phyloP scores from a whole-genome alignment of 768 basidiomycete species.

The Fomitopsis serialis region DNA sequence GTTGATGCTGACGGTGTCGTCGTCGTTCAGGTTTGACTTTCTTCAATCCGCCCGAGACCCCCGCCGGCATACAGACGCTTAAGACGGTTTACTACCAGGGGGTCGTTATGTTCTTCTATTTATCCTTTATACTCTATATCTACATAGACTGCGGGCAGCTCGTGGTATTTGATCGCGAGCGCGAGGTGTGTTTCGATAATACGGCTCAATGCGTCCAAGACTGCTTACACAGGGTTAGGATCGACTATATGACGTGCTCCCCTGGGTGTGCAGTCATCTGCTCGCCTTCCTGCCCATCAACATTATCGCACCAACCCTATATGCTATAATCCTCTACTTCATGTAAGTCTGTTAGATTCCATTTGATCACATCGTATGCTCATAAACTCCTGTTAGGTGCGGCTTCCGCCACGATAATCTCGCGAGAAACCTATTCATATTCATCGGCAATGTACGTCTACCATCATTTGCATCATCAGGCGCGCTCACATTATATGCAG shows the following conservation, averaged over 20 bases:
- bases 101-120: conserved; percentile 26
- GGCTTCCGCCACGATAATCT: conserved; percentile 27
- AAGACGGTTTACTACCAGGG: conserved; percentile 26
- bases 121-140: conserved; percentile 19
- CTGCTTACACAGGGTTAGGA: conserved; percentile 17
- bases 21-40: conserved; percentile 17
- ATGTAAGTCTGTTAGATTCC: conserved; percentile 8
- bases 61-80: conserved; percentile 20
- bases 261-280: conserved; percentile 34
- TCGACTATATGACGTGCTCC: conserved; percentile 22
- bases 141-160: conserved; percentile 33
- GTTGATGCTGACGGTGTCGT: too few species aligned
- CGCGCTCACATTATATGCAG: background rate
- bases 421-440: conserved; percentile 29
- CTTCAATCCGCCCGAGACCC: conserved; percentile 24
- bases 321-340: conserved; percentile 10
- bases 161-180: conserved; percentile 41
- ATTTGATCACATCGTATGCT: conserved; percentile 2
- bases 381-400: conserved; percentile 3
- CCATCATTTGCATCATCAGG: too few species aligned
- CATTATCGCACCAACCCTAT: conserved; percentile 24
- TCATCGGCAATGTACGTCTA: conserved; percentile 26
- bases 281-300: conserved; percentile 33
- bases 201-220: too few species aligned
- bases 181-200: conserved; percentile 11